These are phyloP conservation scores for Epicoccum sorghinum DNA, from an alignment of 2,329 filamentous ascomycete species.

Conservation along the genomic window DNA sequence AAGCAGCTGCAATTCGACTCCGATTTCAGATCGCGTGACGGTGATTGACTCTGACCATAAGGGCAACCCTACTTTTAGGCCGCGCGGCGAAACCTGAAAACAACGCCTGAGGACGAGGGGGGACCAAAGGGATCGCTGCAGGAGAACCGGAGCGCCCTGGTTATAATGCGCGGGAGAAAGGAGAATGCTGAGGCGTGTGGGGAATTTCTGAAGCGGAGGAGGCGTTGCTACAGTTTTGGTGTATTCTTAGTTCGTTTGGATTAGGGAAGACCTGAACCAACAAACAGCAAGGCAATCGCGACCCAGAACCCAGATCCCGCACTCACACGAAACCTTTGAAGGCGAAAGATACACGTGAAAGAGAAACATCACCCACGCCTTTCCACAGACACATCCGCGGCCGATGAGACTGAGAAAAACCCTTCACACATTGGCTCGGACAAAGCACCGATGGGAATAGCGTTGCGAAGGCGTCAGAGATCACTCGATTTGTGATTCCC, in stretches of 20 bases:
- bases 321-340: constrained; percentile 1
- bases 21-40: constrained; percentile 5
- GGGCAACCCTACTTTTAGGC: constrained; percentile 5
- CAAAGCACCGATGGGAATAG: constrained; percentile 6
- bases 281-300: constrained; percentile 2
- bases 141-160: constrained; percentile 2
- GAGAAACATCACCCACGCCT: neutral
- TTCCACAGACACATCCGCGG: constrained; percentile 8
- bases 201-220: constrained; percentile 16
- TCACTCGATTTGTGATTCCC: constrained; percentile 11
- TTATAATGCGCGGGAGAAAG: constrained; percentile 12
- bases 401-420: constrained; percentile 9
- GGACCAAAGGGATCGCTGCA: neutral
- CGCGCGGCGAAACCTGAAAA: constrained; percentile 3
- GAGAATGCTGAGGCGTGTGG: constrained; percentile 13
- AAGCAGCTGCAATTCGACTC: constrained; percentile 8
- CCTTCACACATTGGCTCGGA: constrained; percentile 8
- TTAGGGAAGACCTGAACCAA: constrained; percentile 1
- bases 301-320: neutral
- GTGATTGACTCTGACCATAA: constrained; percentile 1
- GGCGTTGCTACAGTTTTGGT: constrained; percentile 15
- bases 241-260: constrained; percentile 11
- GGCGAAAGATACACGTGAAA: constrained; percentile 12
- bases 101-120: neutral
- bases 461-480: constrained; percentile 10